These are phyloP conservation scores for Colletotrichum sp. DNA, from an alignment of 2,329 filamentous ascomycete species.

Conservation along the genomic window DNA sequence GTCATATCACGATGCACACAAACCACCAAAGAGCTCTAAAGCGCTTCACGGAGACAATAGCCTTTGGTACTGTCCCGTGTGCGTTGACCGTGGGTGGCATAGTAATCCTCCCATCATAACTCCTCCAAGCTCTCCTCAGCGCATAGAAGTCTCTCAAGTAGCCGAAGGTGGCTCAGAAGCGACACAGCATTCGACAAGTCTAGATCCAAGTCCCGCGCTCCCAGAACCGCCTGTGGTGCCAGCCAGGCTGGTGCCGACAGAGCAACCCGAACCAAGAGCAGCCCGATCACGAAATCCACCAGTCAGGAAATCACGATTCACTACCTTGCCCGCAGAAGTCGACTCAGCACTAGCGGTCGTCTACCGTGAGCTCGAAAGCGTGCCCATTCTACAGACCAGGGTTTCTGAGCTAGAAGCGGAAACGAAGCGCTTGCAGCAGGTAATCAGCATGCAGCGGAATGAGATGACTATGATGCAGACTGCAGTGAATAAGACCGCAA, in stretches of 20 bases:
- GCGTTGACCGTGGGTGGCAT: neutral
- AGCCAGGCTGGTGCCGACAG: neutral
- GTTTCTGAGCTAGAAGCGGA: neutral
- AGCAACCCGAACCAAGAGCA: neutral
- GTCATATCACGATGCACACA: neutral
- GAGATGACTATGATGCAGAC: neutral
- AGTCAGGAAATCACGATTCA: neutral
- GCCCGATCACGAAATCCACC: neutral
- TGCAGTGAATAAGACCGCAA: neutral
- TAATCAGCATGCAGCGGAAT: neutral
- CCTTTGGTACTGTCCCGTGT: neutral
- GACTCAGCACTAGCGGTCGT: neutral
- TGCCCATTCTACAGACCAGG: neutral
- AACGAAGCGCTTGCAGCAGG: neutral
- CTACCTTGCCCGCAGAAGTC: neutral
- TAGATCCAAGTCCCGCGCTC: neutral
- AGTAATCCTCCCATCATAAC: neutral
- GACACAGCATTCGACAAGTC: neutral
- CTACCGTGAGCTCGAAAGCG: neutral
- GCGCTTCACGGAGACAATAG: neutral
- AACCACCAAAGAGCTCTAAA: neutral
- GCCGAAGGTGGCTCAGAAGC: neutral
- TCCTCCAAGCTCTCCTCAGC: neutral
- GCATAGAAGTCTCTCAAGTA: neutral
- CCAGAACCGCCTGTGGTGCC: neutral